Base-by-base conservation (phyloP, 306 rosid species). In the Canavalia gladiata region DNA sequence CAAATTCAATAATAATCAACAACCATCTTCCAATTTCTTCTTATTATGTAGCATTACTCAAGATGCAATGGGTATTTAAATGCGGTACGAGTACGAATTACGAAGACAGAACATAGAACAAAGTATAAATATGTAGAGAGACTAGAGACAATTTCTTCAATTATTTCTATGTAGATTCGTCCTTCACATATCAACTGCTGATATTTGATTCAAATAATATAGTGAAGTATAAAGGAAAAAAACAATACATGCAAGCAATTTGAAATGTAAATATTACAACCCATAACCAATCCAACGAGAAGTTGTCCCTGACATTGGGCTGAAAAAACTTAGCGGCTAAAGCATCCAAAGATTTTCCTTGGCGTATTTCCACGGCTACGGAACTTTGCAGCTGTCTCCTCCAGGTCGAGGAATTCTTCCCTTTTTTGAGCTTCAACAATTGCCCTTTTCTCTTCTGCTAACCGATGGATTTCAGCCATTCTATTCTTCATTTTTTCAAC, bases 361-460 rank as follows among this genome's bases (percentile, higher is more conserved):
- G 98, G 97, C 2, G 82, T 64, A 47, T 79, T 58, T 64, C 95
- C 95, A 45, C 87, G 90, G 77, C 87, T 90, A 71, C 90, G 90
- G 80, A 85, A 89, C 75, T 94, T 92, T 7, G 93, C 88, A 59
- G 97, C 91, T 7, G 72, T 73, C 51, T 92, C 97, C 81, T 92
- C 98, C 1, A 89, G 79, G 77, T 88, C 88, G 46, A 91, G 85
- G 65, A 80, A 54, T 25, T 91, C 94, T 84, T 91, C 92, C 42
- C 78, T 89, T 3, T 82, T 82, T 12, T 90, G 82, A 3, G 97
- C 98, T 81, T 90, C 97, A 70, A 90, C 87, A 4, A 1, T 1
- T 62, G 98, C 96, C 83, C 84, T 93, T 85, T 82, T 89, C 87
- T 93, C 98, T 74, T 95, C 94, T 59, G 94, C 95, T 3, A 42